Percentiles rank a stretch among this genome's conserved stretches.
Evolutionary conservation across 176 grass and related monocot species (phyloP).

Genomic region (Oryza coarctata): DNA sequence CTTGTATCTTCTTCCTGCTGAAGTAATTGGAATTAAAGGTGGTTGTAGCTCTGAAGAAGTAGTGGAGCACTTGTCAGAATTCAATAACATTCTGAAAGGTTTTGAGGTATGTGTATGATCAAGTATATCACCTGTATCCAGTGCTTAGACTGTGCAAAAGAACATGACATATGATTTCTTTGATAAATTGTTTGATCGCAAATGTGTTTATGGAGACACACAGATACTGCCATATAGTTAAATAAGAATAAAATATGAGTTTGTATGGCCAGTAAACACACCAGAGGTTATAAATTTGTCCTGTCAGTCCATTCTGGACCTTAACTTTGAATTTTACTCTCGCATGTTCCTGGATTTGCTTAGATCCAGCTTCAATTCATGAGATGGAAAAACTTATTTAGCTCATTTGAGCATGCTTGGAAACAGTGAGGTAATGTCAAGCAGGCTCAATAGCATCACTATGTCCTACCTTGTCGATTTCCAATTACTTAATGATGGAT

Average conservation of each 20-base stretch:
- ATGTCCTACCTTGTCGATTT: neutral
- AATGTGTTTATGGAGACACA: neutral
- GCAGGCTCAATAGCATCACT: neutral
- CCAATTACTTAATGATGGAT: neutral
- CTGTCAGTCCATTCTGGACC: neutral
- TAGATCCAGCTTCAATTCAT: neutral
- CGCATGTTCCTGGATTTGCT: neutral
- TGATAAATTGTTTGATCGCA: neutral
- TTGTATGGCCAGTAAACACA: neutral
- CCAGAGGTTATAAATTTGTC: neutral
- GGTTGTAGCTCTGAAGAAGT: constrained; percentile 63
- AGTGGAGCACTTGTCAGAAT: constrained; percentile 57
- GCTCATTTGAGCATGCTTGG: constrained; percentile 2
- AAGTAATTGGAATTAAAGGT: constrained; percentile 83
- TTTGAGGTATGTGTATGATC: constrained; percentile 53
- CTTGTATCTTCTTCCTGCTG: constrained; percentile 87
- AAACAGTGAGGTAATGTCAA: neutral
- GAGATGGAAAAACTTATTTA: neutral
- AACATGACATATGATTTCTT: neutral
- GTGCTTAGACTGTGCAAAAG: constrained; percentile 5
- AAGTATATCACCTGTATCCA: neutral
- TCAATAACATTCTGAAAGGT: constrained; percentile 73
- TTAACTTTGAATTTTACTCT: neutral
- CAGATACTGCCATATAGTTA: neutral
- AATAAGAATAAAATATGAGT: neutral